Conservation (phyloP, 441 rosid genomes). For the Breynia disticha region DNA sequence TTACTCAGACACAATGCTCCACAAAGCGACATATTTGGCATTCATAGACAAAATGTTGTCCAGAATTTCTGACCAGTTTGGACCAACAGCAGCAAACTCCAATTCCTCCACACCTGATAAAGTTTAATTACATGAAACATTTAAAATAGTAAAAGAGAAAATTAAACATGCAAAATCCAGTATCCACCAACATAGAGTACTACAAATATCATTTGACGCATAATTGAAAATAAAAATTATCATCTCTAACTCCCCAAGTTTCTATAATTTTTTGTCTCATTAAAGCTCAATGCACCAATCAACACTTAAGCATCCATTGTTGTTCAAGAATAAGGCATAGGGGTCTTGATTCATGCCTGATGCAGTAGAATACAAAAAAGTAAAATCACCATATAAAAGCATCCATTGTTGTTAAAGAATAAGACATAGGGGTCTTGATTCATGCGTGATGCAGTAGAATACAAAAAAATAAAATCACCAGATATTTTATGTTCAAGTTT, state of each 20-base stretch:
- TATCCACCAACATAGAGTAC: no score
- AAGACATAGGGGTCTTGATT: background rate
- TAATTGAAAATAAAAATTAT: background rate
- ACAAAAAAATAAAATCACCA: background rate
- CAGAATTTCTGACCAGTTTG: slow-evolving; percentile 61
- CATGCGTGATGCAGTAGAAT: background rate
- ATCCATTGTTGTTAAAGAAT: background rate
- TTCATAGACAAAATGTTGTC: slow-evolving; percentile 52
- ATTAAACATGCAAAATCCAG: slow-evolving; percentile 7
- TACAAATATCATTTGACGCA: no score
- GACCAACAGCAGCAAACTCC: slow-evolving; percentile 52
- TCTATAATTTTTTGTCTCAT: background rate
- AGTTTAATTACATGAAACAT: slow-evolving; percentile 12
- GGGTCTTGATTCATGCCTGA: background rate
- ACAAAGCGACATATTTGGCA: slow-evolving; percentile 52
- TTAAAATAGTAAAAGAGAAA: slow-evolving; percentile 18
- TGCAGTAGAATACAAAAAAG: background rate
- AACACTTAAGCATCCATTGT: background rate
- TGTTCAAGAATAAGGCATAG: background rate
- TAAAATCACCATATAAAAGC: background rate
- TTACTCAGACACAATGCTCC: slow-evolving; percentile 48
- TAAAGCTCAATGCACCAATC: background rate
- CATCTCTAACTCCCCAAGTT: background rate
- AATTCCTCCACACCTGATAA: slow-evolving; percentile 64
- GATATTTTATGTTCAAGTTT: no score